Conservation (phyloP, 2,329 filamentous ascomycete species). For the Hyphodiscus sp. region DNA sequence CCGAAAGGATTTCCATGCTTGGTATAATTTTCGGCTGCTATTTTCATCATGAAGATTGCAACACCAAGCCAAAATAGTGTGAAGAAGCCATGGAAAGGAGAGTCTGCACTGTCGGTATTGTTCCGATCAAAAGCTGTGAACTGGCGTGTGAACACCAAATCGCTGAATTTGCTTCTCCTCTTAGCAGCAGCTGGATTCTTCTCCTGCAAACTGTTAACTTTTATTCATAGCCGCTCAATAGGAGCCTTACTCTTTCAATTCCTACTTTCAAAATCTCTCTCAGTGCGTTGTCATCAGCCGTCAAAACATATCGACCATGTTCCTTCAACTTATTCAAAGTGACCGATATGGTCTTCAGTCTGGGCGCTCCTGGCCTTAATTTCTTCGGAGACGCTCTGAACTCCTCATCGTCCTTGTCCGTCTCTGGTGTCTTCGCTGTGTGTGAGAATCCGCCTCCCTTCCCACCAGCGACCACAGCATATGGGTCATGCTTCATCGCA, state of each 20-base stretch:
- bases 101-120: constrained; percentile 57
- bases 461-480: constrained; percentile 26
- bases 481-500: constrained; percentile 22
- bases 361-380: constrained; percentile 7
- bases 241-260: constrained; percentile 19
- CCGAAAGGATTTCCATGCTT: constrained; percentile 63
- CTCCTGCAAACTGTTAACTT: constrained; percentile 14
- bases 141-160: constrained; percentile 65
- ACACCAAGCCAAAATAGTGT: constrained; percentile 72
- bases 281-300: constrained; percentile 23
- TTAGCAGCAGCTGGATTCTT: constrained; percentile 19
- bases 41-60: constrained; percentile 57
- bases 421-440: constrained; percentile 3
- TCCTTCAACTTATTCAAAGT: constrained; percentile 26
- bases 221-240: not conserved
- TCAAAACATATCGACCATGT: constrained; percentile 24
- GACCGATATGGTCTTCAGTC: constrained; percentile 24
- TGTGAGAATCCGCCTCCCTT: constrained; percentile 29
- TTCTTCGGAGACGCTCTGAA: constrained; percentile 9
- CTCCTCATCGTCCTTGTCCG: constrained; percentile 16
- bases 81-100: constrained; percentile 73
- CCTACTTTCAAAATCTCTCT: constrained; percentile 22
- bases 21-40: constrained; percentile 62
- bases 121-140: constrained; percentile 71
- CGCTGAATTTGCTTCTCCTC: constrained; percentile 32